A percentile compares a stretch with the other conserved stretches of the same genome.
Conservation (phyloP, 805 yeast genomes). For the Zygosaccharomyces kombuchaensis region DNA sequence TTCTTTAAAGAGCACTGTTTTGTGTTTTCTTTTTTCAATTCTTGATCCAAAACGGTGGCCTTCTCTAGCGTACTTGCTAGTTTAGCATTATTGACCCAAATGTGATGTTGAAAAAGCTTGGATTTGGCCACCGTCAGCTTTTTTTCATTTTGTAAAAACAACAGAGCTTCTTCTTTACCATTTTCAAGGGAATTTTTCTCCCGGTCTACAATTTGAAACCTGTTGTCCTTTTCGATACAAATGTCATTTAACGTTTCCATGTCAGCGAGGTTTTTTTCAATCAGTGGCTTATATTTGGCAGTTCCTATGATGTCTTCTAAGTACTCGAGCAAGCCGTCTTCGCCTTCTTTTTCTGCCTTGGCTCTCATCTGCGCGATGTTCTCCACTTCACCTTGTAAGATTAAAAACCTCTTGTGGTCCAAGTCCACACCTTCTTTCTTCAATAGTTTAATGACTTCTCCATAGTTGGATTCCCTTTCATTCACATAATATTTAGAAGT, state of each 20-base stretch:
- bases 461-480: slow-evolving; percentile 62
- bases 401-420: slow-evolving; percentile 90
- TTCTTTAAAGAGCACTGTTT: slow-evolving; percentile 40
- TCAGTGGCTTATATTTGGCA: slow-evolving; percentile 68
- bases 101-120: slow-evolving; percentile 50
- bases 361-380: slow-evolving; percentile 98
- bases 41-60: slow-evolving; percentile 39
- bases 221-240: slow-evolving; percentile 73
- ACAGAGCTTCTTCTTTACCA: slow-evolving; percentile 64
- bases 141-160: slow-evolving; percentile 62
- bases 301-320: slow-evolving; percentile 97
- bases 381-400: slow-evolving; percentile 97
- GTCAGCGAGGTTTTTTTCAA: slow-evolving; percentile 56
- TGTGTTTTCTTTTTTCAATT: slow-evolving; percentile 42
- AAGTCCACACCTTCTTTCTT: slow-evolving; percentile 85
- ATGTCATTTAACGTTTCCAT: slow-evolving; percentile 75
- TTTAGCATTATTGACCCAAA: slow-evolving; percentile 39
- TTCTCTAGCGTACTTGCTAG: slow-evolving; percentile 39
- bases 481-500: slow-evolving; percentile 76
- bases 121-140: slow-evolving; percentile 49
- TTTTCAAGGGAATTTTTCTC: slow-evolving; percentile 63
- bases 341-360: slow-evolving; percentile 86
- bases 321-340: slow-evolving; percentile 91
- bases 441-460: slow-evolving; percentile 70
- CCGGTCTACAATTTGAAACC: slow-evolving; percentile 73